Conservation (phyloP, 2,329 filamentous ascomycete species). For the Monosporascus ibericus region DNA sequence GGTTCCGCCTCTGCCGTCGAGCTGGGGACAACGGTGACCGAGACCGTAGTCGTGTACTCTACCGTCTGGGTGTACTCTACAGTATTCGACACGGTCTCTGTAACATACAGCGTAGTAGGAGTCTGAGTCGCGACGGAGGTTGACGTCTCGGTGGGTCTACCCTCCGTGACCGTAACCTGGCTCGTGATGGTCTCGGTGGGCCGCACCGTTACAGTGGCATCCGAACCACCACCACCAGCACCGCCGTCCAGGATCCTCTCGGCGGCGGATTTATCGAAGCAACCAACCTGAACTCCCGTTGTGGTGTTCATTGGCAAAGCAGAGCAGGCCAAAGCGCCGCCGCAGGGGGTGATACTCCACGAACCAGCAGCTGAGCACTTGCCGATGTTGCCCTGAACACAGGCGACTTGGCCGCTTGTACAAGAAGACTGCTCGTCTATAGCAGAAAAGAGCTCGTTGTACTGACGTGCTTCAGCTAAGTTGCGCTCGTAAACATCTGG, state of each 20-base stretch:
- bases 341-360: slow-evolving; percentile 36
- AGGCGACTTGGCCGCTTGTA: slow-evolving; percentile 40
- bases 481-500: slow-evolving; percentile 38
- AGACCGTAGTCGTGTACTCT: neutral
- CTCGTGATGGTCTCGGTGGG: slow-evolving; percentile 3
- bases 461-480: slow-evolving; percentile 35
- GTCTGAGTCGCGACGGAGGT: neutral
- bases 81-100: neutral
- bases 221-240: neutral
- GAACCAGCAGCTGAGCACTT: slow-evolving; percentile 34
- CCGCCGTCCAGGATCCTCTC: slow-evolving; percentile 33
- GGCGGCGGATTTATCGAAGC: slow-evolving; percentile 35
- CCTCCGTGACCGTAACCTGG: slow-evolving; percentile 12
- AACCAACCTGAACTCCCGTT: slow-evolving; percentile 43
- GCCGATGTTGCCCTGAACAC: slow-evolving; percentile 44
- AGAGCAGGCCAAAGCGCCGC: slow-evolving; percentile 37
- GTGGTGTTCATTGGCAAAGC: slow-evolving; percentile 48
- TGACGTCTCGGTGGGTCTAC: neutral
- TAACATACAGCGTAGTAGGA: neutral
- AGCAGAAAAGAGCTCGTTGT: slow-evolving; percentile 42
- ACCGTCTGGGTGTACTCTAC: neutral
- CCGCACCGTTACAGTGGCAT: slow-evolving; percentile 1
- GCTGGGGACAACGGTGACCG: neutral
- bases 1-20: neutral
- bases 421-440: slow-evolving; percentile 43